Conservation (phyloP, 2,329 filamentous ascomycete genomes). For the Aspergillus phoenicis region DNA sequence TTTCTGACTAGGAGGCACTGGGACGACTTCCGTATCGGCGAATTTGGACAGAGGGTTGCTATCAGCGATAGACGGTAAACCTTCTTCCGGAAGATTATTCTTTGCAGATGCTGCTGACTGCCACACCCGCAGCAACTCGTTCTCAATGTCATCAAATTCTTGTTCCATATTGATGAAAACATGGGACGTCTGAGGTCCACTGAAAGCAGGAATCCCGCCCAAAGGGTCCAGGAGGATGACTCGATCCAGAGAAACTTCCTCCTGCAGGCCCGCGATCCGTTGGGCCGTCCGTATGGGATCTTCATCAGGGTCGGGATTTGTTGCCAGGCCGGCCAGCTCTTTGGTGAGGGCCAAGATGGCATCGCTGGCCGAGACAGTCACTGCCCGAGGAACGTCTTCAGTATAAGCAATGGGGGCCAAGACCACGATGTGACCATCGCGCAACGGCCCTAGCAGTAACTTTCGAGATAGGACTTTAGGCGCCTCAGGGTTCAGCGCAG, state of each 20-base stretch:
- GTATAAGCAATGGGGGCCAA: constrained; percentile 67
- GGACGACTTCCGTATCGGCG: constrained; percentile 33
- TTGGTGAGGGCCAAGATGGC: constrained; percentile 75
- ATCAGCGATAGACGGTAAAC: constrained; percentile 22
- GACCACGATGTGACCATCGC: constrained; percentile 70
- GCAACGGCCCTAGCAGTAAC: constrained; percentile 66
- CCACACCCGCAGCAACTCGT: constrained; percentile 55
- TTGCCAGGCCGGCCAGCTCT: constrained; percentile 70
- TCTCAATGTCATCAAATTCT: constrained; percentile 72
- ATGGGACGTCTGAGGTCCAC: constrained; percentile 64
- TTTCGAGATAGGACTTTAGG: constrained; percentile 47
- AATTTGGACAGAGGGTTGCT: constrained; percentile 52
- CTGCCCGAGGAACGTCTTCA: constrained; percentile 49
- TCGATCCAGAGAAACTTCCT: constrained; percentile 71
- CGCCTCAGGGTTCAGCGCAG: constrained; percentile 35
- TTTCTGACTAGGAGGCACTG: constrained; percentile 25
- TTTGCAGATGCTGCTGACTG: constrained; percentile 17
- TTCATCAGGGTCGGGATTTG: constrained; percentile 46
- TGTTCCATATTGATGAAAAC: constrained; percentile 94
- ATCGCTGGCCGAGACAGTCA: constrained; percentile 60
- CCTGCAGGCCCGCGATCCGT: constrained; percentile 46
- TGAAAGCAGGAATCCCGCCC: constrained; percentile 75
- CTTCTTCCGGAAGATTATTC: constrained; percentile 11
- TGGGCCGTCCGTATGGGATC: constrained; percentile 45
- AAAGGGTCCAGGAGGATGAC: constrained; percentile 86